Base-by-base conservation (phyloP, 2,329 filamentous ascomycete species). In the Aspergillus candidus region DNA sequence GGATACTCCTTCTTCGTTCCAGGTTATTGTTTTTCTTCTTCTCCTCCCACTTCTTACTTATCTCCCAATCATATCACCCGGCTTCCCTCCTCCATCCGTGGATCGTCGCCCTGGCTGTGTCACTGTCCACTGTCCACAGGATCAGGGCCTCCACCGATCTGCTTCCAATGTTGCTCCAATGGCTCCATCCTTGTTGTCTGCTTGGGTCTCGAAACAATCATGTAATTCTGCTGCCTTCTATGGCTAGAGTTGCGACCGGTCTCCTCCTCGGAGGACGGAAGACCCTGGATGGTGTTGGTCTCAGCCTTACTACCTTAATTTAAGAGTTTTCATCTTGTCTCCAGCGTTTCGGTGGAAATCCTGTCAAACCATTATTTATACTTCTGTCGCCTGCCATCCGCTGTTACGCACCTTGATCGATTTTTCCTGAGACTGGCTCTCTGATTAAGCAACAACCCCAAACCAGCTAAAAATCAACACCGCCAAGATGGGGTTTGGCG, bases 401-500 rank as follows among this genome's bases (percentile, higher is more conserved):
- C 18, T 18, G 22, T 5, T 27, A 27, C 22, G 10, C 22, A 27
- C 22, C 22, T 27, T 27, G 22, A 27, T 27, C 22, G 22, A 27
- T 27, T 27, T 27, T 27, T 27, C 22, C 22, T 27, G 22, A 27
- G 22, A 27, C 22, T 10, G 22, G 22, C 22, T 27, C 22, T 10
- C 22, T 27, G 22, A 27, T 27, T 27, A 27, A 27, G 22, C 22
- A 27, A 22, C 6, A 22, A 27, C 22, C 22, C 22, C 22, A 10
- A 10, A 27, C 6, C 22, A 27, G 22, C 22, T 8, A 27, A 27
- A 27, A 27, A 27, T 27, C 22, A 27, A 27, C 22, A 41, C 17
- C 36, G 32, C 44, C 61, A 74, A 47, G 42, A 86, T 85, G 82
- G 78, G 74, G 50, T 72, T 73, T 50, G 67, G 71, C 35, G 79